Evolutionary conservation across 2,329 filamentous ascomycete species (phyloP), one percentile per base, ranked within the genome.

Genomic region (Xylaria sp.): DNA sequence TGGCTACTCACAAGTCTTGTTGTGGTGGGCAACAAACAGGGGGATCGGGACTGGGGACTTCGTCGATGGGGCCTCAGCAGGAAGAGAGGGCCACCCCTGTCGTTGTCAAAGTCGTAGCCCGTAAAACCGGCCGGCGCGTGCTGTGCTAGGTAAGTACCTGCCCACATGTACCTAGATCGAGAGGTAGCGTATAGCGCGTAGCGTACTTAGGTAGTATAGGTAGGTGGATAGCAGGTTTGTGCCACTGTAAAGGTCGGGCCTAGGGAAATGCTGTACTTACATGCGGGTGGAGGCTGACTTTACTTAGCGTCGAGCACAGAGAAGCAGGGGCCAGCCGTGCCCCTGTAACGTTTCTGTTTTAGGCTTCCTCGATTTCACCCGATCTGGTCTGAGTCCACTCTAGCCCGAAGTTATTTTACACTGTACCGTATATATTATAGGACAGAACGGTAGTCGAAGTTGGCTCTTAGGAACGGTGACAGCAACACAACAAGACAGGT

Each of bases 11-110:
- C 66, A 60, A 36, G 65, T 65, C 59, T 74, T 74, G 74, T 75
- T 75, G 71, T 74, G 71, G 71, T 71, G 73, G 74, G 68, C 71
- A 77, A 75, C 71, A 66, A 53, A 62, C 65, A 63, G 56, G 66
- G 65, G 53, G 28, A 38, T 36, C 20, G 53, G 53, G 53, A 38
- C 36, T 36, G 17, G 63, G 48, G 49, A 36, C 49, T 63, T 49
- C 63, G 62, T 67, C 68, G 63, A 60, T 57, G 26, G 40, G 48
- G 67, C 65, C 66, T 66, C 33, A 36, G 69, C 64, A 53, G 57
- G 65, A 63, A 71, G 71, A 71, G 71, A 66, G 70, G 68, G 73
- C 53, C 61, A 74, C 69, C 74, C 73, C 67, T 75, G 73, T 64
- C 59, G 60, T 51, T 66, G 57, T 54, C 40, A 59, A 28, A 61